Base-by-base conservation (phyloP, 2,329 filamentous ascomycete genomes). In the Lachnellula hyalina region DNA sequence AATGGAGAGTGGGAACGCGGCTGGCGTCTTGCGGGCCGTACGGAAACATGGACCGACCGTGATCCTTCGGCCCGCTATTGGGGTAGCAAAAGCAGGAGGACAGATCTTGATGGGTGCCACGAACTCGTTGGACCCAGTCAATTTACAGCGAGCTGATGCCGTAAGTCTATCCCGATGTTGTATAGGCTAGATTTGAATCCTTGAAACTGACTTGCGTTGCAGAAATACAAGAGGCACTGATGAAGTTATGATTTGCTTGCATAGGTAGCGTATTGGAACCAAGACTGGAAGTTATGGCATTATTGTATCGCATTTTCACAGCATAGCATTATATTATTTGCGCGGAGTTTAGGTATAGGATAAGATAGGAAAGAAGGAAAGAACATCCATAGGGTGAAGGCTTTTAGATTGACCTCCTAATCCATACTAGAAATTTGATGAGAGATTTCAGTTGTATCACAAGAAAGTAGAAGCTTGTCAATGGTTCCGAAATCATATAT, bases 41-140 rank as follows among this genome's bases (percentile, higher is more conserved):
- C 79, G 86, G 57, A 86, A 82, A 70, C 83, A 89, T 63, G 91
- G 92, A 32, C 94, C 94, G n/a, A 96, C 92, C 0, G 90, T 97
- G 19, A 87, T 99, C 50, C 83, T 99, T 63, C 78, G 92, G 53
- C 94, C 94, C 7, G 90, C 91, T 3, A 90, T 97, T 65, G 95
- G 93, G 0, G 90, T 91, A 7, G 90, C 87, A 36, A 93, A 93
- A 71, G 93, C 87, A 0, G 85, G 96, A 49, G 90, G 91, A 8
- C 89, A 95, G 75, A 90, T 93, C 38, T 75, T 99, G 55, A 79
- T 97, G 74, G 94, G 95, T 5, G 93, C 92, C 14, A 95, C 90
- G 0, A 99, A 99, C 71, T 84, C 89, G 47, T 77, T 99, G 63
- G 94, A 99, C 74, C 87, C 88, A 51, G 79, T 84, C 58, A 92